Evolutionary conservation across 2,329 filamentous ascomycete species (phyloP).

Genomic region (Phialemonium atrogriseum): DNA sequence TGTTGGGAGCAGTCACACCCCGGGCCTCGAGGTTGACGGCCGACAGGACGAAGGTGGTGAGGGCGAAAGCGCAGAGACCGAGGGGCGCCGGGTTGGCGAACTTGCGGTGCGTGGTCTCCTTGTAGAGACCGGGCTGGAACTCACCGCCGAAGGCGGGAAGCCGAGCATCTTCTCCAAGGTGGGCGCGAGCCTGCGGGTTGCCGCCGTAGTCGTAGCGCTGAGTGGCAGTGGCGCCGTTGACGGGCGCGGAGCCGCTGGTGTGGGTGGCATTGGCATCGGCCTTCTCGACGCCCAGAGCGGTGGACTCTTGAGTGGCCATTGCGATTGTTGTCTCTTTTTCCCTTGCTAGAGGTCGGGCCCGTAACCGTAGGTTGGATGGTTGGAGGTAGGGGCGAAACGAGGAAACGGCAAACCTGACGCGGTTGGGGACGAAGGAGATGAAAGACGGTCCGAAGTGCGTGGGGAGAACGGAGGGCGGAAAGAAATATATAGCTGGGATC

Average conservation of each 20-base stretch:
- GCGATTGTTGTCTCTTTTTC: too few species aligned
- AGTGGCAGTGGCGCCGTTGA: slow-evolving; percentile 11
- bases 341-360: too few species aligned
- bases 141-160: slow-evolving; percentile 61
- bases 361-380: too few species aligned
- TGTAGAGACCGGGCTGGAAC: slow-evolving; percentile 63
- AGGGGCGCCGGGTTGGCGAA: slow-evolving; percentile 74
- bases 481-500: too few species aligned
- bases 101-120: slow-evolving; percentile 56
- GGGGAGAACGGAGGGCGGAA: too few species aligned
- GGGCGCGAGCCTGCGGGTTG: slow-evolving; percentile 30
- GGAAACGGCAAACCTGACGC: too few species aligned
- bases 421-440: too few species aligned
- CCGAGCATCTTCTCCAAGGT: slow-evolving; percentile 21
- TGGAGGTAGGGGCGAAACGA: too few species aligned
- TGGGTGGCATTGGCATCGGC: slow-evolving; percentile 10
- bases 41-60: slow-evolving; percentile 75
- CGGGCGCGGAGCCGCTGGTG: slow-evolving; percentile 8
- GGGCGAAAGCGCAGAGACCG: slow-evolving; percentile 69
- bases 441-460: too few species aligned
- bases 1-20: slow-evolving; percentile 50
- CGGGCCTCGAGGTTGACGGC: slow-evolving; percentile 62
- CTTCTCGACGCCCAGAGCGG: too few species aligned
- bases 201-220: slow-evolving; percentile 25
- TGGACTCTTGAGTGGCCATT: too few species aligned